A percentile compares a stretch with the other conserved stretches of the same genome.
These are phyloP conservation scores for Eucalyptus urophylla DNA, from an alignment of 345 rosid genomes.

Conservation along the genomic window DNA sequence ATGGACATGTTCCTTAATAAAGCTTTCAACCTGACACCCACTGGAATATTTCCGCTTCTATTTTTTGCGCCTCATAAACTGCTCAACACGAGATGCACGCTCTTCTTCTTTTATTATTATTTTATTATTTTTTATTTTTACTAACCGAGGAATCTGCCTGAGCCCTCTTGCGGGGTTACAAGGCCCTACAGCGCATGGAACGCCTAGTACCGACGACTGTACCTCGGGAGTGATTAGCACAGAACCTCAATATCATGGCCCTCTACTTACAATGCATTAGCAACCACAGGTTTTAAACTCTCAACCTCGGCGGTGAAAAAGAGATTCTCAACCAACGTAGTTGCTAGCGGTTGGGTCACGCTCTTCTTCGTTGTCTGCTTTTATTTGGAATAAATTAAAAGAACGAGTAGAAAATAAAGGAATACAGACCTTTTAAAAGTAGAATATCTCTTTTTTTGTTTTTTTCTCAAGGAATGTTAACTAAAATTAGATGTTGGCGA, in stretches of 20 bases:
- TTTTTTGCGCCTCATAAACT: neutral
- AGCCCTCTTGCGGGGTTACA: too few species aligned
- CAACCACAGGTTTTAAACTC: accelerated
- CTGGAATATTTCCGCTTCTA: neutral
- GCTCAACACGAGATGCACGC: neutral
- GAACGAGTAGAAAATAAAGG: neutral
- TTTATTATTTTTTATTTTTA: too few species aligned
- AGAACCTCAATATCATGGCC: too few species aligned
- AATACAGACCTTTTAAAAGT: neutral
- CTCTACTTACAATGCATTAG: too few species aligned
- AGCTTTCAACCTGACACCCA: neutral
- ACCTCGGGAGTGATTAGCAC: too few species aligned
- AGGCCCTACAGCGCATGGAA: too few species aligned
- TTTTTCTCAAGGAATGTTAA: neutral
- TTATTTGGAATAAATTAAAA: neutral
- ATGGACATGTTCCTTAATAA: neutral
- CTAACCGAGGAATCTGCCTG: accelerated
- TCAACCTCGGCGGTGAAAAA: too few species aligned
- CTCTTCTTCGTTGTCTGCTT: neutral
- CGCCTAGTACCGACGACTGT: too few species aligned
- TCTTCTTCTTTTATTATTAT: neutral
- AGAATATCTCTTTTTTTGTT: neutral
- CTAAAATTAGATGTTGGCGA: neutral
- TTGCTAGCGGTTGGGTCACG: accelerated
- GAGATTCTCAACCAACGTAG: too few species aligned